Evolutionary conservation across 2,329 filamentous ascomycete genomes (phyloP).

Genomic region (Cladosporium austrohemisphaericum): DNA sequence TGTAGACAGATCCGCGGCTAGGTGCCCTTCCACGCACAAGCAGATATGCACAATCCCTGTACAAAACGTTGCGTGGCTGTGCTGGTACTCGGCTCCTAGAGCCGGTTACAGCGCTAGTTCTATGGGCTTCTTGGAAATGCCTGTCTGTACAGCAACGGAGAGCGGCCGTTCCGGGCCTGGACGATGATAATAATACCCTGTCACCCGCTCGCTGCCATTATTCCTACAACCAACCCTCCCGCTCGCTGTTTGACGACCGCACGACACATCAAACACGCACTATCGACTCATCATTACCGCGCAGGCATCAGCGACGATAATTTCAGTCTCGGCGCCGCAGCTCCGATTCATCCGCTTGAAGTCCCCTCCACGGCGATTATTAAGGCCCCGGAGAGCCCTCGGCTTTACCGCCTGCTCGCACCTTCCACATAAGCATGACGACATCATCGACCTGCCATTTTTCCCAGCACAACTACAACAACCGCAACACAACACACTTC

Average conservation of each 20-base stretch:
- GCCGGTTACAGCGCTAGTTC: conserved; percentile 12
- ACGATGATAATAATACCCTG: conserved; percentile 7
- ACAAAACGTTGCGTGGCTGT: conserved; percentile 14
- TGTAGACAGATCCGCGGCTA: conserved; percentile 2
- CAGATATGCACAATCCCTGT: conserved; percentile 9
- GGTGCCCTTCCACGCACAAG: conserved; percentile 1
- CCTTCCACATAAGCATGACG: conserved; percentile 11
- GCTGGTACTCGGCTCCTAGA: conserved; percentile 1
- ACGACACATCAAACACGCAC: no score
- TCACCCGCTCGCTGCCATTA: conserved; percentile 1
- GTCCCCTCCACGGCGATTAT: no score
- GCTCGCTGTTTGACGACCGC: background rate
- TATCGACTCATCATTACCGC: no score
- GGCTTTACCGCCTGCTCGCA: background rate
- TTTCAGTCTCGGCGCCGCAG: no score
- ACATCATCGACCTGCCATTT: conserved; percentile 9
- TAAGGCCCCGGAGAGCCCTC: no score
- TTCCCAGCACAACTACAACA: conserved; percentile 6
- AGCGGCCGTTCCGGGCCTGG: conserved; percentile 4
- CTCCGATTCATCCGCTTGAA: no score
- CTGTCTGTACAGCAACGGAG: conserved; percentile 1
- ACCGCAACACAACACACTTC: conserved; percentile 1
- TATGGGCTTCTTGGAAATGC: conserved; percentile 5
- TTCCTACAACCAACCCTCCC: background rate
- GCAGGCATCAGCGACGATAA: no score